Evolutionary conservation across 495 filamentous ascomycete genomes (phyloP), one percentile per base, ranked within the genome.

Genomic region (Recurvomyces mirabilis): DNA sequence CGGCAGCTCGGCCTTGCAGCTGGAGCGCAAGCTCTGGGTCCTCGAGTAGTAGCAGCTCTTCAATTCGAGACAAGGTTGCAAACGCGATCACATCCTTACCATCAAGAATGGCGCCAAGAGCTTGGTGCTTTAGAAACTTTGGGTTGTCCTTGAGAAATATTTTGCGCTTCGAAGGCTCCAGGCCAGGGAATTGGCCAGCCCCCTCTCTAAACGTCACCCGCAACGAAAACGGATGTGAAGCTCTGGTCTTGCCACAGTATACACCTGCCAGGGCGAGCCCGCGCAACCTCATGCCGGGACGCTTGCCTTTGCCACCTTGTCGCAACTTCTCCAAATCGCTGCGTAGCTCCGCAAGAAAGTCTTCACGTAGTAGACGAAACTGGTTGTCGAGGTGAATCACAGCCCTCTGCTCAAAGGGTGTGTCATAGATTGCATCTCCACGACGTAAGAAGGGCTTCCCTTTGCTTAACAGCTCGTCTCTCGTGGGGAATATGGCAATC

Each of bases 281-380:
- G 4, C 32, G 6, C n/a, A 56, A 26, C 5, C 13, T 12, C 6
- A 21, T n/a, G 1, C 13, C 10, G 3, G 18, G 22, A 6, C 32
- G 14, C 22, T 46, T 32, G 12, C 47, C 36, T 23, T 42, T 44
- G 12, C 38, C 31, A n/a, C n/a, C n/a, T n/a, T n/a, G n/a, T 9
- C 25, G 30, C 1, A 38, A 39, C 14, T 25, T 23, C 4, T 55
- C 48, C 32, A 55, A 40, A 30, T 79, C 79, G 12, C 79, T 73
- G 0, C 78, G 70, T 7, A 87, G 59, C 40, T 80, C 80, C 0
- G 63, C 70, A 0, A 87, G 60, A 72, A 87, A 77, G 44, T 89
- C 84, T 49, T 89, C 82, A 4, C 84, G 63, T 2, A 85, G 60
- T 1, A 89, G 71, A 0, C 84, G 80, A 52, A 86, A 93, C 43